Conservation (phyloP, 2,329 filamentous ascomycete species). For the Ascochyta viciae-villosae region DNA sequence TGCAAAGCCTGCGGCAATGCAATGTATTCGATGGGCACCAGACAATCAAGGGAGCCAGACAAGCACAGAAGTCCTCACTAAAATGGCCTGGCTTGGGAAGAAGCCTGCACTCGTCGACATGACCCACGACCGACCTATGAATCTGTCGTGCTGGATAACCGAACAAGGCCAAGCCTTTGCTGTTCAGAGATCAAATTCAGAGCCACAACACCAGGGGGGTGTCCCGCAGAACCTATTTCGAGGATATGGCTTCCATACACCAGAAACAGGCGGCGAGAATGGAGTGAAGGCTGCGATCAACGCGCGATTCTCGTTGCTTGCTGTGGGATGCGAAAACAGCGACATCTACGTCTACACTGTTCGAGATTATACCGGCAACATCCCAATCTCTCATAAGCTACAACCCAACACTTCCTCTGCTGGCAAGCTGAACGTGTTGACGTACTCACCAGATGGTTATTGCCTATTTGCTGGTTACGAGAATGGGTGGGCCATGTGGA, state of each 20-base stretch:
- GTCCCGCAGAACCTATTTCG: slow-evolving; percentile 75
- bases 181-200: slow-evolving; percentile 71
- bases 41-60: slow-evolving; percentile 84
- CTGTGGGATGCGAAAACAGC: slow-evolving; percentile 81
- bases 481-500: slow-evolving; percentile 94
- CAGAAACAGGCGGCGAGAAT: slow-evolving; percentile 64
- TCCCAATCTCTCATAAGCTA: slow-evolving; percentile 84
- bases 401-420: slow-evolving; percentile 73
- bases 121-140: slow-evolving; percentile 96
- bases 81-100: slow-evolving; percentile 85
- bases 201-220: slow-evolving; percentile 49
- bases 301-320: slow-evolving; percentile 91
- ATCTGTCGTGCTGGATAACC: slow-evolving; percentile 90
- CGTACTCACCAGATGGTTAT: slow-evolving; percentile 94
- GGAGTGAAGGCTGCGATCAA: slow-evolving; percentile 85
- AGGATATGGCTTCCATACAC: slow-evolving; percentile 88
- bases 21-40: slow-evolving; percentile 94
- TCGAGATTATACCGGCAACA: slow-evolving; percentile 91
- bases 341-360: slow-evolving; percentile 89
- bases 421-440: slow-evolving; percentile 75
- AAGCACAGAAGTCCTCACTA: slow-evolving; percentile 85
- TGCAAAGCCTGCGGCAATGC: slow-evolving; percentile 87
- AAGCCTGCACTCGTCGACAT: slow-evolving; percentile 80
- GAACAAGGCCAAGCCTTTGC: slow-evolving; percentile 88
- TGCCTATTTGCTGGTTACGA: slow-evolving; percentile 94